Evolutionary conservation across 345 rosid species (phyloP).

Genomic region (Ricinus communis): DNA sequence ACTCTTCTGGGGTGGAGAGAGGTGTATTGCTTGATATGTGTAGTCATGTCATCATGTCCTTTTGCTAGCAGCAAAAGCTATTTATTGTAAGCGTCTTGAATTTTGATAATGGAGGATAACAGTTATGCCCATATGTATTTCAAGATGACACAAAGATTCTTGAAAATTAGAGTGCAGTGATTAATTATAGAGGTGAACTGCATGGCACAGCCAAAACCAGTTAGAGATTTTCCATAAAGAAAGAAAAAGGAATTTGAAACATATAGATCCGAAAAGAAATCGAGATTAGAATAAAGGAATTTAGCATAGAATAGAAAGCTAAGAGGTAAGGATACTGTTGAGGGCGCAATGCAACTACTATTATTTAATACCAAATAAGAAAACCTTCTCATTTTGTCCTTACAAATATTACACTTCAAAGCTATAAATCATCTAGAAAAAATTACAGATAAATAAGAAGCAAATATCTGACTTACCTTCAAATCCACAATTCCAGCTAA

Average conservation of each 20-base stretch:
- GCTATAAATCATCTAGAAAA: neutral
- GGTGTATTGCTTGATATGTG: neutral
- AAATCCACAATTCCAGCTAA: constrained; percentile 95
- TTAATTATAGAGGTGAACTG: neutral
- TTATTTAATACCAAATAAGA: neutral
- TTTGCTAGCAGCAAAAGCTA: neutral
- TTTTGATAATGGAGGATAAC: neutral
- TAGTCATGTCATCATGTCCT: neutral
- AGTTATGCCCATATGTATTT: neutral
- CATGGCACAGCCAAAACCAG: neutral
- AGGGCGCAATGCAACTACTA: too few relatives aligned
- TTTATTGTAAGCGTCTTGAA: neutral
- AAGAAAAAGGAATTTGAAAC: neutral
- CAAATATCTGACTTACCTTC: constrained; percentile 54
- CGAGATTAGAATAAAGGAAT: neutral
- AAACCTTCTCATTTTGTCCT: neutral
- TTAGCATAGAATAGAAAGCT: neutral
- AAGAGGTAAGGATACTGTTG: neutral
- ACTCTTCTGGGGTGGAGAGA: neutral
- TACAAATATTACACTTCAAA: neutral
- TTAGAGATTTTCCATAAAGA: neutral
- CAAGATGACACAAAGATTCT: neutral
- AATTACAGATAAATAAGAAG: neutral
- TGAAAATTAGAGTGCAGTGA: neutral
- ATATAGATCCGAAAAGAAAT: neutral